Percentiles rank a stretch among this genome's conserved stretches.
These are phyloP conservation scores for Parachlorella kessleri DNA, from an alignment of 139 green algal species.

Conservation along the genomic window DNA sequence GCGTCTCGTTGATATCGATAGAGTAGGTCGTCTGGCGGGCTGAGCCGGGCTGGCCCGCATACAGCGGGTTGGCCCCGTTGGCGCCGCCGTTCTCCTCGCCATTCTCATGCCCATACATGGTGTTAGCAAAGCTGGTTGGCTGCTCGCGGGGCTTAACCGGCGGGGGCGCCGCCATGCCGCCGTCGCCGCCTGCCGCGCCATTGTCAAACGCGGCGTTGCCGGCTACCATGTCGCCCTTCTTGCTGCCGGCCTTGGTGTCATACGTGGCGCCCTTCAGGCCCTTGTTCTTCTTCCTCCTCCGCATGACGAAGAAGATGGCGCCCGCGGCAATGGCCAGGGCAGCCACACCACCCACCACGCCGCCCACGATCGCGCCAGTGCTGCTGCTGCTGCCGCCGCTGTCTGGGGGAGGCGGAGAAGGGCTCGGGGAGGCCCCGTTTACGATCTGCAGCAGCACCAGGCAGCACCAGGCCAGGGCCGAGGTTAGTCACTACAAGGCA, in stretches of 20 bases:
- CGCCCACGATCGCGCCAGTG: conserved; percentile 15
- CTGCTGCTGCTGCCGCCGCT: conserved; percentile 6
- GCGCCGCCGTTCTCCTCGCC: not conserved
- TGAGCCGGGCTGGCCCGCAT: not conserved
- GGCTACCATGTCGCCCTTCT: not conserved
- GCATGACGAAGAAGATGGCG: not conserved
- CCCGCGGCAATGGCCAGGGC: not conserved
- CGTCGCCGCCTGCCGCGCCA: not conserved
- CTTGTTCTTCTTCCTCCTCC: conserved; percentile 20
- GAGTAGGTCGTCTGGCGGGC: not conserved
- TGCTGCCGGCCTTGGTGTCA: not conserved
- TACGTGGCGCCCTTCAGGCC: not conserved
- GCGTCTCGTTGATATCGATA: not conserved
- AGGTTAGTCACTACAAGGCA: too few species aligned
- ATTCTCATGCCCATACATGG: not conserved
- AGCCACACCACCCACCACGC: conserved; percentile 13
- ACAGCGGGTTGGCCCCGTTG: not conserved
- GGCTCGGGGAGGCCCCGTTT: not conserved
- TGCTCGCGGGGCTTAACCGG: not conserved
- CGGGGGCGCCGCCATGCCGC: too few species aligned
- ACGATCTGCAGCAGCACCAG: not conserved
- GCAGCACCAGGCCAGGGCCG: too few species aligned
- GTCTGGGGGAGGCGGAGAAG: not conserved
- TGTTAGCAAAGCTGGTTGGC: not conserved
- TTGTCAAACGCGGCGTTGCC: not conserved